Conservation (phyloP, 148 eudicot genomes). For the Diospyros kaki region DNA sequence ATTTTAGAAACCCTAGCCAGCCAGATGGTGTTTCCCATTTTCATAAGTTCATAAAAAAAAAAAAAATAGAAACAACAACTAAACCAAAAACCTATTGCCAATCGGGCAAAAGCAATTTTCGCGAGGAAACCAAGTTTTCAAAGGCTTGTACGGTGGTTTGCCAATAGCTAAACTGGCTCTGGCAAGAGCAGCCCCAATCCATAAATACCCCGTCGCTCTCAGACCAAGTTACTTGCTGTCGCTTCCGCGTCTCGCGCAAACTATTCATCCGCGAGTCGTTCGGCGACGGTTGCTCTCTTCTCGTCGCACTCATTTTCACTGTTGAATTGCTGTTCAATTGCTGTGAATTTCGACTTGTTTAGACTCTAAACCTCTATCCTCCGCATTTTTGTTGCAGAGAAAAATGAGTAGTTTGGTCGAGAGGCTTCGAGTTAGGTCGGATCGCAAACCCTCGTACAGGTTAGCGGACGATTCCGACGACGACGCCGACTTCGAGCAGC, state of each 20-base stretch:
- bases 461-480: slow-evolving; percentile 83
- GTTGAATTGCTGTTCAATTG: slow-evolving; percentile 1
- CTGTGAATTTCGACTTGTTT: background rate
- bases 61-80: too few relatives aligned
- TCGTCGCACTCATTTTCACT: background rate
- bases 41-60: too few relatives aligned
- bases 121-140: background rate
- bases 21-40: too few relatives aligned
- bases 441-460: slow-evolving; percentile 67
- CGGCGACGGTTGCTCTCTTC: background rate
- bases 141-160: background rate
- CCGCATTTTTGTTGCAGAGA: slow-evolving; percentile 4
- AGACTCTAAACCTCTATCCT: background rate
- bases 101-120: too few relatives aligned
- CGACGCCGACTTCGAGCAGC: slow-evolving; percentile 44
- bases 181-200: background rate
- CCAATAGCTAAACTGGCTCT: background rate
- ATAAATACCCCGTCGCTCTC: background rate
- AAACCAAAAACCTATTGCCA: too few relatives aligned
- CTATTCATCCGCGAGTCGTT: slow-evolving; percentile 10
- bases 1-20: too few relatives aligned
- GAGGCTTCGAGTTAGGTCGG: slow-evolving; percentile 85
- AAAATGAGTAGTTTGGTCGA: slow-evolving; percentile 85
- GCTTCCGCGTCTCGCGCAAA: slow-evolving; percentile 1
- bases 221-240: background rate